phyloP scores from a whole-genome alignment of 2,329 filamentous ascomycete species.

The Colletotrichum karsti region DNA sequence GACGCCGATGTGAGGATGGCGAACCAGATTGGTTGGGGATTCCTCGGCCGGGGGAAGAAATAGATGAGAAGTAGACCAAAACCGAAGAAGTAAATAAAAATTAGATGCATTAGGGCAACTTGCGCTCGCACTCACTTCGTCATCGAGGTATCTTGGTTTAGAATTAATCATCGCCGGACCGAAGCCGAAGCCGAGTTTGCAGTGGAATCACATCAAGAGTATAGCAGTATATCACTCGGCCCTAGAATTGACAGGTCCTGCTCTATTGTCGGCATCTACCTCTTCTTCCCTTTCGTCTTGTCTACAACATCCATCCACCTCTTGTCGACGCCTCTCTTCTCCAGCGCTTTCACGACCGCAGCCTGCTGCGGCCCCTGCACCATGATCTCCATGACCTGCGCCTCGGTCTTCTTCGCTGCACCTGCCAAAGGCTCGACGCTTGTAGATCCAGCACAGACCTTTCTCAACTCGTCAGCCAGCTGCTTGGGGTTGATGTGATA shows the following conservation, averaged over 20 bases:
- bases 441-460: neutral
- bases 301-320: neutral
- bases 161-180: no score
- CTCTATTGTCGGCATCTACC: neutral
- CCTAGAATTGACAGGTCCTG: no score
- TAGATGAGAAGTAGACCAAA: no score
- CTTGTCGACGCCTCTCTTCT: neutral
- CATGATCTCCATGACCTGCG: neutral
- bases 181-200: no score
- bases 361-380: neutral
- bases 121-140: no score
- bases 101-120: no score
- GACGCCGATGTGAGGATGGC: constrained; percentile 54
- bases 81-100: no score
- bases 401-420: neutral
- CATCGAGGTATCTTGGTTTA: no score
- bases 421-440: neutral
- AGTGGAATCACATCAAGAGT: no score
- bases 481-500: neutral
- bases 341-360: neutral
- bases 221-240: no score
- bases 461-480: neutral
- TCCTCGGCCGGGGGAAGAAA: constrained; percentile 46
- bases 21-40: constrained; percentile 65
- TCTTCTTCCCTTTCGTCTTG: neutral